These are phyloP conservation scores for Globisporangium solare DNA, from an alignment of 352 stramenopile species.

Conservation along the genomic window DNA sequence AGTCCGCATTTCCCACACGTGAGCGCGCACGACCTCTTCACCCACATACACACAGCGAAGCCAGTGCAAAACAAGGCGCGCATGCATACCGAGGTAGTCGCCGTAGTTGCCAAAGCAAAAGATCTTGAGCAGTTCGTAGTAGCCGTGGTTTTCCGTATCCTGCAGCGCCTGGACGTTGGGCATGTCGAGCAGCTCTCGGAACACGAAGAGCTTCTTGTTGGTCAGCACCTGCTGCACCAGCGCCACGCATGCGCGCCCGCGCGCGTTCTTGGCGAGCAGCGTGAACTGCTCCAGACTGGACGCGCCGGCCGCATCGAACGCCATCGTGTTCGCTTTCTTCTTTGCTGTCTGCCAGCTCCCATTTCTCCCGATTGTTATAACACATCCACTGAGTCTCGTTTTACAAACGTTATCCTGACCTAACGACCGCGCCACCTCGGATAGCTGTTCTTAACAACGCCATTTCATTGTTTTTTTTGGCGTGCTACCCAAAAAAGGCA, in stretches of 20 bases:
- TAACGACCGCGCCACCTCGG: no score
- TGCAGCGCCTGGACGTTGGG: slow-evolving; percentile 84
- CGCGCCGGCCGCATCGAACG: slow-evolving; percentile 60
- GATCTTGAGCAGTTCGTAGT: slow-evolving; percentile 82
- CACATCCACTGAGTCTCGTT: no score
- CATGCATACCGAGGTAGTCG: slow-evolving; percentile 71
- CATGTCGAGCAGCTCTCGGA: slow-evolving; percentile 90
- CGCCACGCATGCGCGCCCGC: slow-evolving; percentile 85
- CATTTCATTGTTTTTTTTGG: slow-evolving; percentile 19
- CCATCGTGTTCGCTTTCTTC: slow-evolving; percentile 26
- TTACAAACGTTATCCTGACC: no score
- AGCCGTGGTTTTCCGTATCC: slow-evolving; percentile 65
- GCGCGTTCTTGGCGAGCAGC: slow-evolving; percentile 88
- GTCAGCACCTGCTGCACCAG: slow-evolving; percentile 91
- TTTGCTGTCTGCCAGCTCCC: background rate
- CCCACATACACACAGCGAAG: background rate
- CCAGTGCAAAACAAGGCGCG: no score
- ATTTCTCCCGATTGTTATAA: background rate
- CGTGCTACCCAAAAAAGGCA: slow-evolving; percentile 3
- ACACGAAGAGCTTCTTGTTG: slow-evolving; percentile 92
- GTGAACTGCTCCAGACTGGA: slow-evolving; percentile 91
- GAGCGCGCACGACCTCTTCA: background rate
- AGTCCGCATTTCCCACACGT: background rate
- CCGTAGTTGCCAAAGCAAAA: slow-evolving; percentile 88
- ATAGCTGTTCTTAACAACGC: background rate